Evolutionary conservation across 192 early-diverging fungal species (phyloP).

Genomic region (Backusella morwellensis): DNA sequence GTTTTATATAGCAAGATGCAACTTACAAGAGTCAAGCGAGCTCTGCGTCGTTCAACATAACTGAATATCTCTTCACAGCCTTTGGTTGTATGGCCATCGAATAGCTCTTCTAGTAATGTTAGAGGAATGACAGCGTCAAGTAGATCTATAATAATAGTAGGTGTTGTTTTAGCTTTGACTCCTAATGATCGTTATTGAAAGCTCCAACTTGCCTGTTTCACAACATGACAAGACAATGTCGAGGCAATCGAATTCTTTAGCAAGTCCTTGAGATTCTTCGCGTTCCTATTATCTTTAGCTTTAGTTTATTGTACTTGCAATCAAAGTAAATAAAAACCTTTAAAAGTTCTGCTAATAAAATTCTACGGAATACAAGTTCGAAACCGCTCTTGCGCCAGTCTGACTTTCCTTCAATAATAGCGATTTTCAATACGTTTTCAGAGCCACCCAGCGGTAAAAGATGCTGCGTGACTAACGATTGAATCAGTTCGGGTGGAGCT

Average conservation of each 20-base stretch:
- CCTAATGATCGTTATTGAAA: background rate
- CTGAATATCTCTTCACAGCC: conserved; percentile 56
- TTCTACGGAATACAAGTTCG: conserved; percentile 25
- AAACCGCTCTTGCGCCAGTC: conserved; percentile 36
- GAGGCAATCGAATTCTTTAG: conserved; percentile 6
- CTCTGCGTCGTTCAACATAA: conserved; percentile 60
- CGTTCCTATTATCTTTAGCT: background rate
- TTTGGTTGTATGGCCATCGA: conserved; percentile 62
- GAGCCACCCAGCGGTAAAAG: conserved; percentile 26
- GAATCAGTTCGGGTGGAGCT: background rate
- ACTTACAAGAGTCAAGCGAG: conserved; percentile 54
- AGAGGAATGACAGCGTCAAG: conserved; percentile 53
- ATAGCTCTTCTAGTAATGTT: conserved; percentile 63
- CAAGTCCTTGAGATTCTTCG: background rate
- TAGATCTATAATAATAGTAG: conserved; percentile 2
- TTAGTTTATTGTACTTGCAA: background rate
- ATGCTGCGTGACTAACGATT: conserved; percentile 4
- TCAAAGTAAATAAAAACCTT: background rate
- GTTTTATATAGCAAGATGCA: background rate
- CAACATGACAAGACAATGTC: conserved; percentile 15
- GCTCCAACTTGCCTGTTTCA: conserved; percentile 7
- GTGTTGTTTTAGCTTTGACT: background rate
- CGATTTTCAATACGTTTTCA: conserved; percentile 5
- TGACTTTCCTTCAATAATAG: conserved; percentile 17
- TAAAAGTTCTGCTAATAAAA: conserved; percentile 23